These are phyloP conservation scores for Hypoxylon rubiginosum DNA, from an alignment of 2,329 filamentous ascomycete species.

Conservation along the genomic window DNA sequence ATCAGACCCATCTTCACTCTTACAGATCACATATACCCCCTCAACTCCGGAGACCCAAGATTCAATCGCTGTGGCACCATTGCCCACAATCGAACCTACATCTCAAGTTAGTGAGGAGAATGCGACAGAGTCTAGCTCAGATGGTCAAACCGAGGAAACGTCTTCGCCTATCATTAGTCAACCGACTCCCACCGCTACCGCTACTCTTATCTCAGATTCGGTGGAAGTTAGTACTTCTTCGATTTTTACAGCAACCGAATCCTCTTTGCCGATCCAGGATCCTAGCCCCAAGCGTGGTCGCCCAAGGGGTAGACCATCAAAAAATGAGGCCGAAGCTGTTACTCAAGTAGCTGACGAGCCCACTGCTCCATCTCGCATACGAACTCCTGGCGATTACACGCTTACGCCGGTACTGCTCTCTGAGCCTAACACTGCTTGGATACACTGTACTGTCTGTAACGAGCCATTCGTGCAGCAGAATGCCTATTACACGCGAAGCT, in stretches of 20 bases:
- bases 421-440: constrained; percentile 84
- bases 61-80: constrained; percentile 37
- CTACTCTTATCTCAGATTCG: constrained; percentile 16
- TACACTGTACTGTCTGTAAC: constrained; percentile 87
- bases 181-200: constrained; percentile 22
- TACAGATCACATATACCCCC: constrained; percentile 41
- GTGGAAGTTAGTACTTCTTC: constrained; percentile 10
- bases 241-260: constrained; percentile 1
- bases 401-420: constrained; percentile 82
- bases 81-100: constrained; percentile 35
- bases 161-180: constrained; percentile 21
- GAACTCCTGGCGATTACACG: constrained; percentile 83
- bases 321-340: constrained; percentile 52
- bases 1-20: constrained; percentile 43
- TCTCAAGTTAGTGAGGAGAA: constrained; percentile 4
- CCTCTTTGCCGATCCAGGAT: constrained; percentile 20
- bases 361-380: constrained; percentile 48
- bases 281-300: constrained; percentile 36
- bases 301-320: constrained; percentile 46
- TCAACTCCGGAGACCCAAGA: constrained; percentile 30
- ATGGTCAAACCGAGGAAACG: constrained; percentile 23
- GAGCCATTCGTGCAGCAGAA: constrained; percentile 88
- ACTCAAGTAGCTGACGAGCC: constrained; percentile 46
- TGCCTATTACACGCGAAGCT: constrained; percentile 85
- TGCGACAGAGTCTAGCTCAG: constrained; percentile 7